A percentile compares a stretch with the other conserved stretches of the same genome.
These are phyloP conservation scores for Paramecium sonneborni DNA, from an alignment of 73 alveolate genomes.

Conservation along the genomic window DNA sequence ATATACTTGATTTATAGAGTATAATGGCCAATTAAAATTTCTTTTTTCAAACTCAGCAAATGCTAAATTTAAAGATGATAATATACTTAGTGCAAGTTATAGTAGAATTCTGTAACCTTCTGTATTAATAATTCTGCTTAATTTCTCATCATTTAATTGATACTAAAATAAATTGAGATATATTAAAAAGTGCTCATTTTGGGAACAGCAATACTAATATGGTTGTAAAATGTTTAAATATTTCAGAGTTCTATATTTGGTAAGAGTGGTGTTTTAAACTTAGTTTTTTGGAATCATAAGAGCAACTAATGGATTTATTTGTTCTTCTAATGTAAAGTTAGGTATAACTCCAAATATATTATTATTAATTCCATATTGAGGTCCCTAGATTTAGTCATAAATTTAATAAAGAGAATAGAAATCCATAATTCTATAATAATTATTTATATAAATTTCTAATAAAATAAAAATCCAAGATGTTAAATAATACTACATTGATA, in stretches of 20 bases:
- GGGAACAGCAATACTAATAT: not conserved
- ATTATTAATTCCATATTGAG: no score
- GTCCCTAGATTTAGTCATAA: no score
- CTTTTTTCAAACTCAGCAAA: not conserved
- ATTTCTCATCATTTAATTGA: not conserved
- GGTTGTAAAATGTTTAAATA: not conserved
- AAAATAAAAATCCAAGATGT: no score
- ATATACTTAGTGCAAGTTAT: not conserved
- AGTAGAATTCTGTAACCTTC: not conserved
- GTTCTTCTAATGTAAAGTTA: no score
- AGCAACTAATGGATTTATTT: not conserved
- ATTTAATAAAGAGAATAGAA: no score
- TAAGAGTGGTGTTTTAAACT: not conserved
- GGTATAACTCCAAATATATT: no score
- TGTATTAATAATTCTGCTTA: not conserved
- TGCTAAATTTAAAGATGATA: not conserved
- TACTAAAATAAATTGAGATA: not conserved
- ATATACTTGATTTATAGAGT: not conserved
- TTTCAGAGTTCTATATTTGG: not conserved
- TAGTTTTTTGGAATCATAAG: not conserved
- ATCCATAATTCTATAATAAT: no score
- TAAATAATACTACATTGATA: no score
- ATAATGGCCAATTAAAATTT: not conserved
- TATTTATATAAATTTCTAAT: no score
- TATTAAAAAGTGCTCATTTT: not conserved